Percentiles rank a stretch among this genome's conserved stretches.
Evolutionary conservation across 371 early-diverging fungal genomes (phyloP).

Genomic region (Saksenaea vasiformis): DNA sequence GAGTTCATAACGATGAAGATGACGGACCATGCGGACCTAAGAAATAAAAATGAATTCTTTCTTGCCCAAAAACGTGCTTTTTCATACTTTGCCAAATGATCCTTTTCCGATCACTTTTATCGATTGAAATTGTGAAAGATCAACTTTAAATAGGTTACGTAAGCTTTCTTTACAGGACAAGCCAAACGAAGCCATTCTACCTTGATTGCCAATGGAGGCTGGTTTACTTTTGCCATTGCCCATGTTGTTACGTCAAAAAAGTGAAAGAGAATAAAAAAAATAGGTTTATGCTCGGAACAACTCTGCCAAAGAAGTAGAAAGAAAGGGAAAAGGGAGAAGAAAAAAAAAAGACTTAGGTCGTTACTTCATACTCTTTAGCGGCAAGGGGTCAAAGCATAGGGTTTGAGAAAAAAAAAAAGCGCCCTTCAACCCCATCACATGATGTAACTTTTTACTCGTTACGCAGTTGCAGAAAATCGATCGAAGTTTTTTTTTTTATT

Average conservation of each 20-base stretch:
- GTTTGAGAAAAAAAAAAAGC: not conserved
- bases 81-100: constrained; percentile 68
- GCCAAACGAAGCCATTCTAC: not conserved
- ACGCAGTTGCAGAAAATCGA: no score
- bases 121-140: constrained; percentile 59
- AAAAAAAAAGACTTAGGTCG: not conserved
- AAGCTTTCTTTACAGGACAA: not conserved
- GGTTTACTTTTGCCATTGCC: constrained; percentile 24
- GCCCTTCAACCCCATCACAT: no score
- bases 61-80: not conserved
- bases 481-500: no score
- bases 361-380: constrained; percentile 4
- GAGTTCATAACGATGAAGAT: constrained; percentile 48
- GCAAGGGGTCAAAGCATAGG: constrained; percentile 5
- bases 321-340: not conserved
- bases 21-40: constrained; percentile 70
- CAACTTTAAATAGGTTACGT: constrained; percentile 32
- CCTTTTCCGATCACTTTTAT: constrained; percentile 62
- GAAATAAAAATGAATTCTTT: not conserved
- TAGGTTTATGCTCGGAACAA: not conserved
- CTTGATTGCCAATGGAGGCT: constrained; percentile 2
- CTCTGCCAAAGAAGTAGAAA: not conserved
- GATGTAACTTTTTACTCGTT: no score
- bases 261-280: not conserved
- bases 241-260: constrained; percentile 11